Evolutionary conservation across 129 eudicot species (phyloP).

Genomic region (Deinandra increscens): DNA sequence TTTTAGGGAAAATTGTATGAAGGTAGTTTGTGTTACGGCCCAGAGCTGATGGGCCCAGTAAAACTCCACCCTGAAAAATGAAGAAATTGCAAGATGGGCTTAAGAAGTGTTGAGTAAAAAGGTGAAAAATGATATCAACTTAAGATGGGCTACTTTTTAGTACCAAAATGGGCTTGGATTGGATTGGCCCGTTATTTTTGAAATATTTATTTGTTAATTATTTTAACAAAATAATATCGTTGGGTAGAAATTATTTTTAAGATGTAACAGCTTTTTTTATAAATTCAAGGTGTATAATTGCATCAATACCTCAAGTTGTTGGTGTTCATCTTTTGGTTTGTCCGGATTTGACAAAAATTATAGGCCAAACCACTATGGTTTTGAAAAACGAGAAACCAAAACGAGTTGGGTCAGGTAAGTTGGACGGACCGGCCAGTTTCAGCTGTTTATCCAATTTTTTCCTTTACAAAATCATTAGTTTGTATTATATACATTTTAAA

Average conservation of each 20-base stretch:
- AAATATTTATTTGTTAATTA: not conserved
- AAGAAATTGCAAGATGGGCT: not conserved
- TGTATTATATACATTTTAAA: no score
- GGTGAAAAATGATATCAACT: no score
- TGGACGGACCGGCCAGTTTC: no score
- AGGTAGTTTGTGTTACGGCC: conserved; percentile 56
- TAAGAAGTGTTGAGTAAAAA: no score
- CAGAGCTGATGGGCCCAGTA: conserved; percentile 81
- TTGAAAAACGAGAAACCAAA: not conserved
- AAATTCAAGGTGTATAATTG: not conserved
- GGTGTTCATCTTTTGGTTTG: not conserved
- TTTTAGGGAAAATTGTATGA: conserved; percentile 51
- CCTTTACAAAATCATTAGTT: no score
- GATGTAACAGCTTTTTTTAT: no score
- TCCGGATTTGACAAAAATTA: not conserved
- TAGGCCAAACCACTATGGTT: no score
- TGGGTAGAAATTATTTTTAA: no score
- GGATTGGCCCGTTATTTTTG: not conserved
- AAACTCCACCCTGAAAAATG: conserved; percentile 57
- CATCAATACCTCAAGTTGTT: not conserved
- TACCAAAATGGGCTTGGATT: not conserved
- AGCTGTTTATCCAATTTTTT: no score
- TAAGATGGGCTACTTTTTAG: not conserved
- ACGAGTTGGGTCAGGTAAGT: no score
- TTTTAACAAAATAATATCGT: not conserved